Evolutionary conservation across 2,329 filamentous ascomycete species (phyloP).

Genomic region (Atkinsonella hypoxylon): DNA sequence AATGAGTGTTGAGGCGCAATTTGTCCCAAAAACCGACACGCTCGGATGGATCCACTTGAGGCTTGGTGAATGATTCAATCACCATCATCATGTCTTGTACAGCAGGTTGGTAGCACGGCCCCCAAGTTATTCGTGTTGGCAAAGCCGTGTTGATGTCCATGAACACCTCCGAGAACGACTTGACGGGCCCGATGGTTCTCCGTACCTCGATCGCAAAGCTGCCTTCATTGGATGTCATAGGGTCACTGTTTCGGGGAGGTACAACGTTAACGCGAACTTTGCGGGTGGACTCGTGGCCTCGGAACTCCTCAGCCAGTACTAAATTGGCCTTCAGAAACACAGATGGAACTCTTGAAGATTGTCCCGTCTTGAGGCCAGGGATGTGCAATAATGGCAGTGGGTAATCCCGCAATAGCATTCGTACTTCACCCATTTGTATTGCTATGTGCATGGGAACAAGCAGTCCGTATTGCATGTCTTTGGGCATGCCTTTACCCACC

Average conservation of each 20-base stretch:
- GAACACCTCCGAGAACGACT: slow-evolving; percentile 87
- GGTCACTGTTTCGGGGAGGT: slow-evolving; percentile 49
- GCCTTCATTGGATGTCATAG: slow-evolving; percentile 41
- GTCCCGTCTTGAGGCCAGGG: slow-evolving; percentile 65
- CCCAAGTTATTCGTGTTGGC: slow-evolving; percentile 92
- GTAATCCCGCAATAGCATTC: slow-evolving; percentile 82
- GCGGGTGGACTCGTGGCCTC: slow-evolving; percentile 67
- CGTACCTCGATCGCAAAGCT: slow-evolving; percentile 78
- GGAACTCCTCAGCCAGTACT: slow-evolving; percentile 88
- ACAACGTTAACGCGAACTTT: slow-evolving; percentile 76
- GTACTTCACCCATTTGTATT: slow-evolving; percentile 80
- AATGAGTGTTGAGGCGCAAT: slow-evolving; percentile 88
- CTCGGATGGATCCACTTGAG: slow-evolving; percentile 86
- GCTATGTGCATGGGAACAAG: slow-evolving; percentile 83
- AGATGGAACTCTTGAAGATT: slow-evolving; percentile 69
- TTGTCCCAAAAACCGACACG: slow-evolving; percentile 98
- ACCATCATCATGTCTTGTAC: slow-evolving; percentile 99
- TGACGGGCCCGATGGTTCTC: slow-evolving; percentile 86
- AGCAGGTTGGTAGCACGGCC: slow-evolving; percentile 91
- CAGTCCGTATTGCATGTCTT: slow-evolving; percentile 80
- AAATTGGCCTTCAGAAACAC: slow-evolving; percentile 82
- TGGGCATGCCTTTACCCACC: slow-evolving; percentile 93
- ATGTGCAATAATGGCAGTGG: slow-evolving; percentile 87
- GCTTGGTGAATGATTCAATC: slow-evolving; percentile 94
- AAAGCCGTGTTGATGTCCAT: slow-evolving; percentile 88